Conservation (phyloP, 768 basidiomycete genomes). For the Suillus sp. region DNA sequence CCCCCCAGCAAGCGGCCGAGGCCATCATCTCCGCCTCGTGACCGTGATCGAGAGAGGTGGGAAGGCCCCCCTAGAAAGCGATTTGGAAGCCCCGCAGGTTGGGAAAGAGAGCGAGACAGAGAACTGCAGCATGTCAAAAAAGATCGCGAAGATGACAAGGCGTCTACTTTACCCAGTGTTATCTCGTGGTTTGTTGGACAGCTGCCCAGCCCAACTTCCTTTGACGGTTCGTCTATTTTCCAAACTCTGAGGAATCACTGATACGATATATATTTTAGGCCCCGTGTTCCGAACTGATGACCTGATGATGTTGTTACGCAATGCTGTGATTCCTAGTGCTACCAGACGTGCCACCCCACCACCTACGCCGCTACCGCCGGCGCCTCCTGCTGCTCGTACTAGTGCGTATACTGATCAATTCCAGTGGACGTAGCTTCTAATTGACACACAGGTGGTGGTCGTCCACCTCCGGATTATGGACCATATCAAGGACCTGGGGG, state of each 20-base stretch:
- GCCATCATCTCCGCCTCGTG: constrained; percentile 45
- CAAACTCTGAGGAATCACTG: not conserved
- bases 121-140: constrained; percentile 41
- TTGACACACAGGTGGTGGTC: constrained; percentile 45
- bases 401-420: constrained; percentile 11
- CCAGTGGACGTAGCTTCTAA: constrained; percentile 13
- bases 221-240: constrained; percentile 48
- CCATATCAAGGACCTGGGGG: constrained; percentile 79
- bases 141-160: constrained; percentile 51
- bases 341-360: constrained; percentile 54
- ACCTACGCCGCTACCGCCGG: constrained; percentile 52
- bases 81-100: constrained; percentile 41
- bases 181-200: constrained; percentile 85
- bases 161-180: constrained; percentile 52
- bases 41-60: constrained; percentile 51
- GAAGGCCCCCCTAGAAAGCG: constrained; percentile 39
- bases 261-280: constrained; percentile 46
- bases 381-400: constrained; percentile 39
- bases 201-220: constrained; percentile 69
- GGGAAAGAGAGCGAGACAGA: constrained; percentile 50
- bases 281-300: constrained; percentile 91
- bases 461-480: constrained; percentile 85
- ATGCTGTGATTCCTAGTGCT: constrained; percentile 75
- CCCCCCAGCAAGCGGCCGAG: constrained; percentile 48
- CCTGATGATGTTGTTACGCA: constrained; percentile 81